A percentile compares a stretch with the other conserved stretches of the same genome.
Conservation (phyloP, 1,284 basidiomycete genomes). For the Cutaneotrichosporon dermatis region DNA sequence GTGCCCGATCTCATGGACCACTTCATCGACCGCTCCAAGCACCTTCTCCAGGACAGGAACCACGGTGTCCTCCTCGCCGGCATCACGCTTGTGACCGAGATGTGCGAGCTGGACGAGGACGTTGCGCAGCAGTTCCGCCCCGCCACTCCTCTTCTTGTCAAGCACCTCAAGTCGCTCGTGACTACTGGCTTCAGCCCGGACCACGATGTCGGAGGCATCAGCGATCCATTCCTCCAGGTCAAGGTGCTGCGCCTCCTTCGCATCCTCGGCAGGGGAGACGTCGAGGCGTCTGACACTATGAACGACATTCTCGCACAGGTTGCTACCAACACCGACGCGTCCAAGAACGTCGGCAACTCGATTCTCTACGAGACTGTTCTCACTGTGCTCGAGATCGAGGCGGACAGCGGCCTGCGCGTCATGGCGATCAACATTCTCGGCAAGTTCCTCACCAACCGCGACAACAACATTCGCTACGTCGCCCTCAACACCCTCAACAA, state of each 20-base stretch:
- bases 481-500: constrained; percentile 98
- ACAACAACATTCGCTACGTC: constrained; percentile 99
- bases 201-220: constrained; percentile 98
- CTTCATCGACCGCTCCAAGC: constrained; percentile 82
- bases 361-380: constrained; percentile 98
- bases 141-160: constrained; percentile 92
- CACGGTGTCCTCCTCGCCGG: constrained; percentile 93
- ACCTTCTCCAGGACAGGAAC: constrained; percentile 89
- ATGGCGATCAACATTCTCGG: constrained; percentile 99
- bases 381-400: constrained; percentile 96
- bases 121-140: constrained; percentile 83
- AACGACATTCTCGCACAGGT: constrained; percentile 98
- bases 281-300: constrained; percentile 88
- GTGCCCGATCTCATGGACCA: constrained; percentile 96
- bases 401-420: constrained; percentile 88
- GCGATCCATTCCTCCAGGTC: constrained; percentile 96
- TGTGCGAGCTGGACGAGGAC: constrained; percentile 74
- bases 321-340: constrained; percentile 95
- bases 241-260: constrained; percentile 93
- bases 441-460: constrained; percentile 94
- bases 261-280: constrained; percentile 78
- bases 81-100: constrained; percentile 91
- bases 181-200: constrained; percentile 98
- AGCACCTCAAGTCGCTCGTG: constrained; percentile 90
- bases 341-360: constrained; percentile 97